Evolutionary conservation across 768 basidiomycete genomes (phyloP).

Genomic region (Omphalotus guepiniiformis): DNA sequence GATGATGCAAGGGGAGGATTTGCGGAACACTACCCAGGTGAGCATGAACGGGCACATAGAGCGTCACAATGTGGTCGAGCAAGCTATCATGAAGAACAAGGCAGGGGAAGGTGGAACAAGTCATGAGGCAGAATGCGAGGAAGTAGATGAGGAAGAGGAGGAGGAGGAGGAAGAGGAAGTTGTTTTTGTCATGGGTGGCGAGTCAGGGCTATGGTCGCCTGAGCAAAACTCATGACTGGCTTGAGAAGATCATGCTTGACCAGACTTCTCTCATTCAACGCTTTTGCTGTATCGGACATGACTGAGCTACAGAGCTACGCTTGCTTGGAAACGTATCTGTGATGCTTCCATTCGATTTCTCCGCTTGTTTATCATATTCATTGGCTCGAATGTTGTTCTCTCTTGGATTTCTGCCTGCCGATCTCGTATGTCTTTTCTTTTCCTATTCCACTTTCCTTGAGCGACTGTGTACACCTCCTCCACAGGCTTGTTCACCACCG

Average conservation of each 20-base stretch:
- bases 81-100: background rate
- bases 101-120: background rate
- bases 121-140: constrained; percentile 27
- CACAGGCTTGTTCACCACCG: too few species aligned
- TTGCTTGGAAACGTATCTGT: too few species aligned
- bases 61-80: constrained; percentile 14
- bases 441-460: too few species aligned
- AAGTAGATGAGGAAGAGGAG: constrained; percentile 37
- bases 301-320: too few species aligned
- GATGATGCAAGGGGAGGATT: background rate
- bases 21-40: constrained; percentile 2
- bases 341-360: too few species aligned
- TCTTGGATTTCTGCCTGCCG: too few species aligned
- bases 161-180: constrained; percentile 74
- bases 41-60: constrained; percentile 4
- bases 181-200: constrained; percentile 63
- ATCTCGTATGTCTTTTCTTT: too few species aligned
- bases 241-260: constrained; percentile 8
- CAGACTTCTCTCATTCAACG: too few species aligned
- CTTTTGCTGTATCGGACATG: too few species aligned
- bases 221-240: constrained; percentile 24
- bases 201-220: constrained; percentile 32
- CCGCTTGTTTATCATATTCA: too few species aligned
- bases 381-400: too few species aligned
- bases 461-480: too few species aligned